Conservation (phyloP, 345 rosid species). For the Passiflora organensis region DNA sequence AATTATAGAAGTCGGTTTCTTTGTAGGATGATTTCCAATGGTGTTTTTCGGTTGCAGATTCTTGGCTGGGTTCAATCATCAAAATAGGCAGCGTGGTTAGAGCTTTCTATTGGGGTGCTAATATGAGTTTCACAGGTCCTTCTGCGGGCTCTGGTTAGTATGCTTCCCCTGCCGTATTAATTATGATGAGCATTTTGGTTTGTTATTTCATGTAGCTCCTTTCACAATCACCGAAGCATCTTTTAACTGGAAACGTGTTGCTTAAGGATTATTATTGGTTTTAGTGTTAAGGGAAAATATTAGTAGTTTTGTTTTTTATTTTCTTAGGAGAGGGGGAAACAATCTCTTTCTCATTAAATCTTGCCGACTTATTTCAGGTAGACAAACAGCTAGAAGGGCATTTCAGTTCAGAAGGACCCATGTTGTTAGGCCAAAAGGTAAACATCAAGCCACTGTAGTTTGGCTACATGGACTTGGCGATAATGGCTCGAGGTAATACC, state of each 20-base stretch:
- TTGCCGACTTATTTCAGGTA: slow-evolving; percentile 12
- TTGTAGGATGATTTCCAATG: not conserved
- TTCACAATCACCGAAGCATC: not conserved
- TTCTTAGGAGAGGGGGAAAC: no score
- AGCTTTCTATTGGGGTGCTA: slow-evolving; percentile 17
- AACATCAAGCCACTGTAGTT: slow-evolving; percentile 91
- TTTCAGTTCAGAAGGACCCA: slow-evolving; percentile 73
- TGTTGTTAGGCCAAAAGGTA: slow-evolving; percentile 94
- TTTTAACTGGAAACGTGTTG: not conserved
- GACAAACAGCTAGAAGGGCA: slow-evolving; percentile 16
- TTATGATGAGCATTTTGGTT: no score
- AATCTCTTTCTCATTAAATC: not conserved
- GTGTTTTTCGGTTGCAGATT: slow-evolving; percentile 25
- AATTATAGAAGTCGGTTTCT: not conserved
- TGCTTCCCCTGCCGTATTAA: slow-evolving; percentile 4
- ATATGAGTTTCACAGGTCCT: slow-evolving; percentile 74
- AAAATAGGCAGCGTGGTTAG: slow-evolving; percentile 6
- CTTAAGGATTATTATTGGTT: not conserved
- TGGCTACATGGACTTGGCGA: slow-evolving; percentile 99
- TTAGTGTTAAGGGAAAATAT: not conserved
- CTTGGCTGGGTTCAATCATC: slow-evolving; percentile 2
- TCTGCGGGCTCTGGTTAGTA: slow-evolving; percentile 64
- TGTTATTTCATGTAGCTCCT: no score
- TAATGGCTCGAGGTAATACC: slow-evolving; percentile 76
- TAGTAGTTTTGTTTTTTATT: no score